phyloP scores from a whole-genome alignment of 1,284 basidiomycete genomes.

The Rhodotorula sp. region DNA sequence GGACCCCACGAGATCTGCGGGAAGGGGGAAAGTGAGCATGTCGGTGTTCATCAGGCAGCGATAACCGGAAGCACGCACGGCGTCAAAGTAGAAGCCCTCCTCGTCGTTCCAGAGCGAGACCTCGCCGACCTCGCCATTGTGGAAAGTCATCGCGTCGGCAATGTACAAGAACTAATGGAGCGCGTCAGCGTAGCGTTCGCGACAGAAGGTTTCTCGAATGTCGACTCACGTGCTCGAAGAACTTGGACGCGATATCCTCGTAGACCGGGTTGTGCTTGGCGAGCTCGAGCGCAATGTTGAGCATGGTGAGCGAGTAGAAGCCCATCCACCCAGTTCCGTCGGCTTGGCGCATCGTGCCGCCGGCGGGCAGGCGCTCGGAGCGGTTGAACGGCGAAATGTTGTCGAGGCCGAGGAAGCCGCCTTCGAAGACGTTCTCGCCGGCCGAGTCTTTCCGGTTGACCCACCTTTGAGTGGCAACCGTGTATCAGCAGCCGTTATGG shows the following conservation, averaged over 20 bases:
- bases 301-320: conserved; percentile 95
- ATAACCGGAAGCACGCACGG: conserved; percentile 60
- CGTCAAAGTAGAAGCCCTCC: conserved; percentile 98
- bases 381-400: conserved; percentile 98
- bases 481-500: too few species aligned
- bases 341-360: conserved; percentile 77
- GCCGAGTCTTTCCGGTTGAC: conserved; percentile 95
- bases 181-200: neutral
- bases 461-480: conserved; percentile 60
- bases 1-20: conserved; percentile 43
- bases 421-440: conserved; percentile 95
- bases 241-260: conserved; percentile 99
- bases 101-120: conserved; percentile 89
- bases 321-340: conserved; percentile 99
- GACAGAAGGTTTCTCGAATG: neutral
- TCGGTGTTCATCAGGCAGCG: conserved; percentile 40
- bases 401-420: conserved; percentile 94
- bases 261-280: conserved; percentile 97
- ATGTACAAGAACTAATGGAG: conserved; percentile 77
- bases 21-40: neutral
- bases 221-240: conserved; percentile 66
- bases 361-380: conserved; percentile 91
- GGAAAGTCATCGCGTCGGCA: conserved; percentile 94
- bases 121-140: conserved; percentile 57
- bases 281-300: conserved; percentile 94